Percentiles rank a stretch among this genome's conserved stretches.
Conservation (phyloP, 2,329 filamentous ascomycete species). For the Pyrenophora graminea region DNA sequence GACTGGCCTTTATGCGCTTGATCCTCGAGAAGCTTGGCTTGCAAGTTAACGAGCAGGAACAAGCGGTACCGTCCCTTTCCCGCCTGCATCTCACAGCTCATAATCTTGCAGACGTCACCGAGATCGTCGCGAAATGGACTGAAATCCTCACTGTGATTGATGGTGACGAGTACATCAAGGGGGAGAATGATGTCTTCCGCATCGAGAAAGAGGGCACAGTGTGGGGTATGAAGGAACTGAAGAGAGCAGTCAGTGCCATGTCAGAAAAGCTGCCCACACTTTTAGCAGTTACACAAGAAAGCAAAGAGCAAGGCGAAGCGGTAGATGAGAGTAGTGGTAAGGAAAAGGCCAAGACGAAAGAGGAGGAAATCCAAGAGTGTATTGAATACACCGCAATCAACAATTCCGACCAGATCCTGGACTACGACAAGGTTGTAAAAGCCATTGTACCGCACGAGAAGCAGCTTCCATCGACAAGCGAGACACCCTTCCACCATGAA, state of each 20-base stretch:
- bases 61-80: conserved; percentile 77
- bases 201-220: conserved; percentile 67
- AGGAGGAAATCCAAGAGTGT: conserved; percentile 36
- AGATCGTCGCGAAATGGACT: conserved; percentile 68
- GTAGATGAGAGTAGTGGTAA: conserved; percentile 28
- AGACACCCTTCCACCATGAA: conserved; percentile 86
- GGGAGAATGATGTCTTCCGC: conserved; percentile 81
- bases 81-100: conserved; percentile 78
- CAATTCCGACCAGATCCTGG: conserved; percentile 64
- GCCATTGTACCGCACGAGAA: conserved; percentile 73
- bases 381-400: conserved; percentile 34
- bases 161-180: conserved; percentile 73
- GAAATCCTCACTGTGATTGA: conserved; percentile 69
- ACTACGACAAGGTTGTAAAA: conserved; percentile 76
- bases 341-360: conserved; percentile 30
- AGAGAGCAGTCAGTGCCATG: conserved; percentile 42
- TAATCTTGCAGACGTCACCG: conserved; percentile 65
- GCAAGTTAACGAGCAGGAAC: conserved; percentile 71
- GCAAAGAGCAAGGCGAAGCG: neutral
- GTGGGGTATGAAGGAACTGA: conserved; percentile 37
- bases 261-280: conserved; percentile 33
- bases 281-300: conserved; percentile 32
- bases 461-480: conserved; percentile 67
- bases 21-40: conserved; percentile 81
- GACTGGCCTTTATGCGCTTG: conserved; percentile 76